Conservation (phyloP, 495 filamentous ascomycete genomes). For the Immersiella caudata region DNA sequence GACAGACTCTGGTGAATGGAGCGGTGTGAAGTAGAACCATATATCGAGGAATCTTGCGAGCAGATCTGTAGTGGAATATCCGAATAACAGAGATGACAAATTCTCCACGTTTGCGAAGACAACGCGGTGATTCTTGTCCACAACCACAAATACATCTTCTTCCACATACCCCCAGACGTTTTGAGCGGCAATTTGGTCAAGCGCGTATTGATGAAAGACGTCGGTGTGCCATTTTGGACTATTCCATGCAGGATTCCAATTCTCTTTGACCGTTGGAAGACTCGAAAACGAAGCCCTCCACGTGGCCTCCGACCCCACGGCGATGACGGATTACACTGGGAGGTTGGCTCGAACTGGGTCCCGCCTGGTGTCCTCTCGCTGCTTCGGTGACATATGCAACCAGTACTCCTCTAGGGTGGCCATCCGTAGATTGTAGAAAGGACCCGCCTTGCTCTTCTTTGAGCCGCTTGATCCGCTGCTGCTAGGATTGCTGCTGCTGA, state of each 20-base stretch:
- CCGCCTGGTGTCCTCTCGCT: background rate
- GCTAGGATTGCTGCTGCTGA: background rate
- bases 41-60: background rate
- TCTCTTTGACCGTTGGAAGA: background rate
- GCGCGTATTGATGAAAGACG: background rate
- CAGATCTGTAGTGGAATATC: background rate
- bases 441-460: background rate
- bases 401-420: background rate
- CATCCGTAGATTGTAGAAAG: background rate
- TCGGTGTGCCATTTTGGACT: background rate
- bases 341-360: no score
- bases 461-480: background rate
- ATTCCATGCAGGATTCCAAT: background rate
- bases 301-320: no score
- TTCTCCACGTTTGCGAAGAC: slow-evolving; percentile 12
- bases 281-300: no score
- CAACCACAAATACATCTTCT: slow-evolving; percentile 7
- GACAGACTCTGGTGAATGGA: background rate
- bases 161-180: background rate
- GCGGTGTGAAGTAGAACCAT: slow-evolving; percentile 1
- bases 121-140: background rate
- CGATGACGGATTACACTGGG: no score
- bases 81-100: background rate
- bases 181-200: background rate
- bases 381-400: background rate